Conservation (phyloP, 2,329 filamentous ascomycete species). For the Alternaria metachromatica region DNA sequence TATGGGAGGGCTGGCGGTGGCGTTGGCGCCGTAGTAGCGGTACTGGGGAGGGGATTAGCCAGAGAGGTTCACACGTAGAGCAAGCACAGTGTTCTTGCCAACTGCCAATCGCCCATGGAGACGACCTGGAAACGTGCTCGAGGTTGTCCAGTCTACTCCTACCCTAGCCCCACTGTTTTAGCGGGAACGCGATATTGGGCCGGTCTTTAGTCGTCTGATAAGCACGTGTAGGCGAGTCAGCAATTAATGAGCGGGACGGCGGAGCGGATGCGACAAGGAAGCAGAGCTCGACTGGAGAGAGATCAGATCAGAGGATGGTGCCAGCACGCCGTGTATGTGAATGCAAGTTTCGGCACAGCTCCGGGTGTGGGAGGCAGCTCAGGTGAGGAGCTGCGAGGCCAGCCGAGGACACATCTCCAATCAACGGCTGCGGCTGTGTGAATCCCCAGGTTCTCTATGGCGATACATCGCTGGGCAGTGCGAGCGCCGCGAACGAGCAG, state of each 20-base stretch:
- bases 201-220: constrained; percentile 40
- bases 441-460: constrained; percentile 26
- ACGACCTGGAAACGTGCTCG: constrained; percentile 12
- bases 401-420: constrained; percentile 39
- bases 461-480: constrained; percentile 9
- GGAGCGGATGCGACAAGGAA: constrained; percentile 12
- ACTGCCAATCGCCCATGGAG: constrained; percentile 47
- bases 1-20: constrained; percentile 28
- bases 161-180: constrained; percentile 48
- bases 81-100: constrained; percentile 32
- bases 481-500: constrained; percentile 21
- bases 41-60: constrained; percentile 35
- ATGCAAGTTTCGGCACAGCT: constrained; percentile 4
- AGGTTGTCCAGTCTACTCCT: constrained; percentile 13
- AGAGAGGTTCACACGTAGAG: background rate
- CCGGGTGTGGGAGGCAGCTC: constrained; percentile 19
- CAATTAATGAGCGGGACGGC: constrained; percentile 22
- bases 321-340: constrained; percentile 17
- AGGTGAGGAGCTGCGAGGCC: constrained; percentile 32
- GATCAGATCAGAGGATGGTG: constrained; percentile 7
- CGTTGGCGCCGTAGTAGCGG: constrained; percentile 42
- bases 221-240: constrained; percentile 42
- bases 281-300: constrained; percentile 5
- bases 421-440: constrained; percentile 25
- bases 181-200: constrained; percentile 44